Evolutionary conservation across 2,329 filamentous ascomycete genomes (phyloP).

Genomic region (Botryosphaeria dothidea): DNA sequence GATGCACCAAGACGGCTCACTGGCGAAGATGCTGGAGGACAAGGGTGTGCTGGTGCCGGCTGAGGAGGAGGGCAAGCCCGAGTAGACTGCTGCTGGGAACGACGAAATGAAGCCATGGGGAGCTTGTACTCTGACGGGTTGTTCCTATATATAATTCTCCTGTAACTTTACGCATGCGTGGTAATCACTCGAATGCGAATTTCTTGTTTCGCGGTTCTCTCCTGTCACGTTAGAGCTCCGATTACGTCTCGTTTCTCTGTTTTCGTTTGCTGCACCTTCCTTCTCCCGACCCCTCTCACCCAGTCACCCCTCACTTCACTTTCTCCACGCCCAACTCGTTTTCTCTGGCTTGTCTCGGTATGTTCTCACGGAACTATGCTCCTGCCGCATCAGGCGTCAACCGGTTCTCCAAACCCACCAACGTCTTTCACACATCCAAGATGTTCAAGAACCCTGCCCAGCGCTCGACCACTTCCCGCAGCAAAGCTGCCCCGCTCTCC

Average conservation of each 20-base stretch:
- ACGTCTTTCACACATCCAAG: not conserved
- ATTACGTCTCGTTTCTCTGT: not conserved
- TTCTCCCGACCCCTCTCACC: no score
- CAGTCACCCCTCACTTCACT: no score
- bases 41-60: constrained; percentile 78
- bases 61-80: constrained; percentile 40
- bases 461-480: not conserved
- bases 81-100: constrained; percentile 22
- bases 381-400: not conserved
- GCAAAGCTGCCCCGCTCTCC: not conserved
- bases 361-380: not conserved
- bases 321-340: not conserved
- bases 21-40: constrained; percentile 88
- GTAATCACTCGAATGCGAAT: not conserved
- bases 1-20: constrained; percentile 95
- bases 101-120: not conserved
- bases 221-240: not conserved
- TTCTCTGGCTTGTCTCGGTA: not conserved
- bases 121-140: not conserved
- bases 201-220: not conserved
- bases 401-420: not conserved
- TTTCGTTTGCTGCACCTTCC: not conserved
- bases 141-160: constrained; percentile 11
- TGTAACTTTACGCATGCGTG: constrained; percentile 1
- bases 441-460: constrained; percentile 9